phyloP scores from a whole-genome alignment of 2,329 filamentous ascomycete genomes.

The Fusarium marasasianum region DNA sequence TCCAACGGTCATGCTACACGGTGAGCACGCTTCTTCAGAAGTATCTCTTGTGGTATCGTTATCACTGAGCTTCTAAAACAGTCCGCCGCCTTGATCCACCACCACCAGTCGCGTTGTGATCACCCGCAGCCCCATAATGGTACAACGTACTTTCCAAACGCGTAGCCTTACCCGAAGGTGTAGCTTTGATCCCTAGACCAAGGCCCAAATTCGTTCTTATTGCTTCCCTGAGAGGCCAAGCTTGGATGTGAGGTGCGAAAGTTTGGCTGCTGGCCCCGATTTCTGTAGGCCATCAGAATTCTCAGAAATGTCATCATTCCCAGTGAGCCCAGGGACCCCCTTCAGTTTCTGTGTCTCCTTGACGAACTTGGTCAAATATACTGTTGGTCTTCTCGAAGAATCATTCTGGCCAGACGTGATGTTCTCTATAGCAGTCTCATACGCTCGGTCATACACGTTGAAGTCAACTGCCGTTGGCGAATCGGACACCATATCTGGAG shows the following conservation, averaged over 20 bases:
- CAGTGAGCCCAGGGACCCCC: conserved; percentile 47
- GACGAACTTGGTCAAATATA: conserved; percentile 62
- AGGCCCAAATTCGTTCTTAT: background rate
- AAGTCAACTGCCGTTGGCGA: conserved; percentile 86
- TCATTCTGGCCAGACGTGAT: conserved; percentile 61
- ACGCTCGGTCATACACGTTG: conserved; percentile 89
- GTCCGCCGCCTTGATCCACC: background rate
- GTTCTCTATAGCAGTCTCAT: conserved; percentile 78
- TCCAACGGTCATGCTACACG: background rate
- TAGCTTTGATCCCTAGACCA: background rate
- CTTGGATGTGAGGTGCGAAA: conserved; percentile 38
- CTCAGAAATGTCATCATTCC: conserved; percentile 33
- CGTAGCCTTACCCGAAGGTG: background rate
- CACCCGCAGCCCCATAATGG: conserved; percentile 7
- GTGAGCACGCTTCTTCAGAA: background rate
- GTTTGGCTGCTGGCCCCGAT: conserved; percentile 22
- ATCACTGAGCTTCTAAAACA: conserved; percentile 2
- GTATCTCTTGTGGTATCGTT: conserved; percentile 6
- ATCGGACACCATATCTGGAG: conserved; percentile 73
- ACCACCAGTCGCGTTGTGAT: background rate
- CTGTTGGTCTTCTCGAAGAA: conserved; percentile 51
- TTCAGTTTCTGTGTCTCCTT: conserved; percentile 54
- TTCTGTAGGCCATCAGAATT: conserved; percentile 4
- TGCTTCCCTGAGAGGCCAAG: conserved; percentile 30
- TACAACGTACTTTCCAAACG: background rate